Evolutionary conservation across 257 asterid genomes (phyloP).

Genomic region (Paraleonurus japonicus): DNA sequence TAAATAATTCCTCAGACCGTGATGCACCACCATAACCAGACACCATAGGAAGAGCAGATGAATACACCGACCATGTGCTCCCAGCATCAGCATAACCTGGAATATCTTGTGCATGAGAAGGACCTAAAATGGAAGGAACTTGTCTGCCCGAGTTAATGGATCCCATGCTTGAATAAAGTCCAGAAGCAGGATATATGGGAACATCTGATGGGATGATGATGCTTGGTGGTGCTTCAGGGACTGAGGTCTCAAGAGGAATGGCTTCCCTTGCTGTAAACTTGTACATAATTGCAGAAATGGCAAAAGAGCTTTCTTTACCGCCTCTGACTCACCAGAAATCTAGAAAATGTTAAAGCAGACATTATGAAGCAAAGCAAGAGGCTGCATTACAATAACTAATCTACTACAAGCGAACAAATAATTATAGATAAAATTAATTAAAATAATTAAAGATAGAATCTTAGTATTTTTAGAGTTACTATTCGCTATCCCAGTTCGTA

Average conservation of each 20-base stretch:
- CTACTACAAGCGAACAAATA: background rate
- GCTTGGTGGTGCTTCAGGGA: slow-evolving; percentile 74
- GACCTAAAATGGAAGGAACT: slow-evolving; percentile 65
- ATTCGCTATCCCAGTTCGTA: slow-evolving; percentile 8
- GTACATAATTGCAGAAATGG: slow-evolving; percentile 91
- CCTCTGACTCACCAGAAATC: slow-evolving; percentile 85
- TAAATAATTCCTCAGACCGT: slow-evolving; percentile 59
- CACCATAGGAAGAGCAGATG: slow-evolving; percentile 75
- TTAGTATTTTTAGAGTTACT: slow-evolving; percentile 9
- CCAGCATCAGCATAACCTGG: slow-evolving; percentile 67
- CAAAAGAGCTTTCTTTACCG: slow-evolving; percentile 82
- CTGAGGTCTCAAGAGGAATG: slow-evolving; percentile 73
- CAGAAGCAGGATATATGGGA: slow-evolving; percentile 76
- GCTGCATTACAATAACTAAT: background rate
- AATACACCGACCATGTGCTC: slow-evolving; percentile 74
- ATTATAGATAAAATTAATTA: background rate
- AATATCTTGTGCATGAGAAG: slow-evolving; percentile 57
- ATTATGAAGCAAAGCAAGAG: slow-evolving; percentile 19
- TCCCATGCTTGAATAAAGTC: slow-evolving; percentile 66
- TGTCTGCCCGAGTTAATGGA: slow-evolving; percentile 52
- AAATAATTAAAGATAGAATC: slow-evolving; percentile 8
- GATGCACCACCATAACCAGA: slow-evolving; percentile 65
- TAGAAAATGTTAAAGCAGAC: slow-evolving; percentile 31
- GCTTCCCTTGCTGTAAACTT: slow-evolving; percentile 81
- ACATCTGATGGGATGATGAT: slow-evolving; percentile 88